phyloP scores from a whole-genome alignment of 495 filamentous ascomycete species.

The Aspergillus indologenus region DNA sequence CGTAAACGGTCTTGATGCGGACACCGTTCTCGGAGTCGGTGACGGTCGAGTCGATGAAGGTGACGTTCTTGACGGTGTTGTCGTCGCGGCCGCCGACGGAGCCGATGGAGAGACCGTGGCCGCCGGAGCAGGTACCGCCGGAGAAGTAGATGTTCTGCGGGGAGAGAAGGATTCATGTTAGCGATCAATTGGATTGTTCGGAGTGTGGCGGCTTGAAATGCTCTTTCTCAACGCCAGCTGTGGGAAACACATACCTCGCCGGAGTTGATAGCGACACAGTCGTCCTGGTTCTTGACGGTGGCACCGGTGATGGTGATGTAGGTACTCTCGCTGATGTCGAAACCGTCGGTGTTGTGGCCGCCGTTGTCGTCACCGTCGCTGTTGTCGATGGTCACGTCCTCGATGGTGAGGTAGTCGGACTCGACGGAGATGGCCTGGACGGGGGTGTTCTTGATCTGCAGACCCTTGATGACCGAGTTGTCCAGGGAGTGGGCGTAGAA shows the following conservation, averaged over 20 bases:
- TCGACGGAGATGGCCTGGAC: slow-evolving; percentile 63
- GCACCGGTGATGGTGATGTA: slow-evolving; percentile 55
- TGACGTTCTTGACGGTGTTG: slow-evolving; percentile 58
- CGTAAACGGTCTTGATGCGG: slow-evolving; percentile 62
- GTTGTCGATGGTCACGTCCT: slow-evolving; percentile 58
- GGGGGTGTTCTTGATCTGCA: slow-evolving; percentile 56
- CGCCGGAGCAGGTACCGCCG: slow-evolving; percentile 51
- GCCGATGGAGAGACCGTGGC: slow-evolving; percentile 65
- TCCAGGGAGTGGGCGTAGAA: slow-evolving; percentile 44
- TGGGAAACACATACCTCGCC: slow-evolving; percentile 33
- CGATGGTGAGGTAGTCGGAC: slow-evolving; percentile 46
- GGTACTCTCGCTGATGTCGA: slow-evolving; percentile 55
- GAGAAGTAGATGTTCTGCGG: slow-evolving; percentile 51
- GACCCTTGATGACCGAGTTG: slow-evolving; percentile 38
- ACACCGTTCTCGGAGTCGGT: slow-evolving; percentile 45
- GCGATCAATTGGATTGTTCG: no score
- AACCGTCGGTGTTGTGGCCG: slow-evolving; percentile 65
- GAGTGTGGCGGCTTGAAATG: no score
- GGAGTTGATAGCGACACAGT: slow-evolving; percentile 64
- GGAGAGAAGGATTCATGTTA: slow-evolving; percentile 15
- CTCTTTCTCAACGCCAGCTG: no score
- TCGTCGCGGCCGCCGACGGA: slow-evolving; percentile 60
- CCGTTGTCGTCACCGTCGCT: slow-evolving; percentile 48
- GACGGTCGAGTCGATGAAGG: slow-evolving; percentile 50
- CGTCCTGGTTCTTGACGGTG: slow-evolving; percentile 61